A percentile compares a stretch with the other conserved stretches of the same genome.
These are phyloP conservation scores for Termitomyces sp. DNA, from an alignment of 768 basidiomycete species.

Conservation along the genomic window DNA sequence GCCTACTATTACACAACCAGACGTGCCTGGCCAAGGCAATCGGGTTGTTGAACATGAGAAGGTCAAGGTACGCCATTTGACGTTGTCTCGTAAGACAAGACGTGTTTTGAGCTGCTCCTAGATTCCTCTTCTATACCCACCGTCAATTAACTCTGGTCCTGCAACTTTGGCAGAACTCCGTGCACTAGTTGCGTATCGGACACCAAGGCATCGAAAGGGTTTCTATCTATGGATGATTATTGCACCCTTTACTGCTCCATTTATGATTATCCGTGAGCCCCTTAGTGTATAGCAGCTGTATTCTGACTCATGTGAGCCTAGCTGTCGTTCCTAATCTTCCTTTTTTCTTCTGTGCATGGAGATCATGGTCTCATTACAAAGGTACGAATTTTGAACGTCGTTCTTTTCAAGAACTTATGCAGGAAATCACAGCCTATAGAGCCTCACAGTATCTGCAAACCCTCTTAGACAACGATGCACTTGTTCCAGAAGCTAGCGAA, in stretches of 20 bases:
- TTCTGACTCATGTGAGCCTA: constrained; percentile 23
- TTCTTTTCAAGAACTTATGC: background rate
- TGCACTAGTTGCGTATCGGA: constrained; percentile 49
- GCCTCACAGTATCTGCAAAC: constrained; percentile 65
- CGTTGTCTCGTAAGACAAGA: background rate
- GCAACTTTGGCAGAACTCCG: constrained; percentile 46
- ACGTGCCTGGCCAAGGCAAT: constrained; percentile 15
- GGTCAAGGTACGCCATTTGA: constrained; percentile 4
- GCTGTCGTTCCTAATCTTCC: constrained; percentile 83
- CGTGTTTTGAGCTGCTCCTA: constrained; percentile 25
- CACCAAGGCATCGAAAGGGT: constrained; percentile 64
- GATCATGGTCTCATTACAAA: constrained; percentile 83
- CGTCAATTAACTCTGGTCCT: constrained; percentile 35
- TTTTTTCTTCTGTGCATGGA: constrained; percentile 84
- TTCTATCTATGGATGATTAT: constrained; percentile 65
- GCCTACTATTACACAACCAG: constrained; percentile 40
- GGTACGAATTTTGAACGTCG: constrained; percentile 36
- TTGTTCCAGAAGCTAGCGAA: constrained; percentile 54
- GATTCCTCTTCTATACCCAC: constrained; percentile 68
- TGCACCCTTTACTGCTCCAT: constrained; percentile 73
- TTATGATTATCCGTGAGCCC: constrained; percentile 71
- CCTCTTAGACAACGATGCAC: constrained; percentile 53
- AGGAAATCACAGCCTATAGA: constrained; percentile 55
- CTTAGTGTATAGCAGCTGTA: background rate
- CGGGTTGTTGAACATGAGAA: constrained; percentile 21